Base-by-base conservation (phyloP, 306 rosid species). In the Myrica gale region DNA sequence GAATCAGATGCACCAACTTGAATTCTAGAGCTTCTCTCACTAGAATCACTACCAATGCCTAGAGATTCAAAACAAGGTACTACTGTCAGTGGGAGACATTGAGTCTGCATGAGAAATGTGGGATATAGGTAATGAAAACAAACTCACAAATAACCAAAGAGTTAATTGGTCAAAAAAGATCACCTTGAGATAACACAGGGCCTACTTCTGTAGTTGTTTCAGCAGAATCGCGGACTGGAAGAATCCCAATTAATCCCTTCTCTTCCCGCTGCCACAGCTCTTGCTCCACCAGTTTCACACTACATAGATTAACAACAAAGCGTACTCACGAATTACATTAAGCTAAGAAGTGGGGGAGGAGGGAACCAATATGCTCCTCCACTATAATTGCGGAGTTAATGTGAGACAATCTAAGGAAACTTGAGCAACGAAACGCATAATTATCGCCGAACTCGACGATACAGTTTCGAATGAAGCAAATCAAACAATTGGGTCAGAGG, bases 241-340 rank as follows among this genome's bases (percentile, higher is more conserved):
- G 89, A 81, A 95, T 95, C 60, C 98, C 98, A 76, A 95, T 95
- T 81, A 95, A 73, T 26, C 98, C 98, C 83, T 92, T 95, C 92
- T 95, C 98, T 79, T 95, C 98, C 20, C 97, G 84, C 85, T 95
- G 98, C 98, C 98, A 95, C 15, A 95, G 87, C 83, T 95, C 98
- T 85, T 95, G 97, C 83, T 95, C 98, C 88, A 95, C 98, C 89
- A 95, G 81, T 78, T 92, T 95, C 60, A 95, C 98, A 80, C 98
- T 95, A 76, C 76, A 76, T 95, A 73, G 74, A 76, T 61, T 50
- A 53, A 50, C 70, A 42, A 17, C 19, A 61, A 61, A 13, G 44
- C 17, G 10, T 26, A 9, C 41, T 23, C 37, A 32, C 3, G 37
- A 32, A 32, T 32, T 26, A 32, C 37, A 32, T 32, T 32, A 32